A percentile compares a stretch with the other conserved stretches of the same genome.
Conservation (phyloP, 2,329 filamentous ascomycete species). For the Penicillium sp. region DNA sequence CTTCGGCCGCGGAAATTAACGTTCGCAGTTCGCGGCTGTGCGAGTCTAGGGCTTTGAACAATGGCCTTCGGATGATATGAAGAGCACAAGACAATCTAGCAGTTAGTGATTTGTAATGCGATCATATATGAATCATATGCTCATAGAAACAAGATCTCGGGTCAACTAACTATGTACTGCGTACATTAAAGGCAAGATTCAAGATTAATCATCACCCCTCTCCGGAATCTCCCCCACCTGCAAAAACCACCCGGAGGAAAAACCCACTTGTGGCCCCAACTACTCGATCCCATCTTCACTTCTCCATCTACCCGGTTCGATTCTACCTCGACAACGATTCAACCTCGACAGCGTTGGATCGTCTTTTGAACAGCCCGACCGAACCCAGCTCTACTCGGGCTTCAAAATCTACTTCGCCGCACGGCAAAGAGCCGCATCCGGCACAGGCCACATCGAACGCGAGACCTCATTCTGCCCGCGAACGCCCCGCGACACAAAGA, state of each 20-base stretch:
- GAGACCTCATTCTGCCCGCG: slow-evolving; percentile 6
- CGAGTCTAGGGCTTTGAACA: not conserved
- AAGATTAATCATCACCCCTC: slow-evolving; percentile 22
- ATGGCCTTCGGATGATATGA: not conserved
- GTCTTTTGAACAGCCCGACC: not conserved
- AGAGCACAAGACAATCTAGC: not conserved
- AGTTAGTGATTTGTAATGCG: not conserved
- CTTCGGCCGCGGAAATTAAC: slow-evolving; percentile 3
- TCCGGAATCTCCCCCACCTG: slow-evolving; percentile 5
- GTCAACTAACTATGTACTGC: too few relatives aligned
- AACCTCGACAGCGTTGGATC: not conserved
- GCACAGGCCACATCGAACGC: slow-evolving; percentile 14
- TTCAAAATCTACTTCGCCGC: not conserved
- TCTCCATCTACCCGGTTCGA: slow-evolving; percentile 1
- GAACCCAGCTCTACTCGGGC: not conserved
- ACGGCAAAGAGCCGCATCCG: slow-evolving; percentile 18
- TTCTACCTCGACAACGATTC: slow-evolving; percentile 6
- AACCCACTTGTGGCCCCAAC: slow-evolving; percentile 15
- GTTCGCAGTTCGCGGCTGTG: not conserved
- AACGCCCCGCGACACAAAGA: not conserved
- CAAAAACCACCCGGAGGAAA: slow-evolving; percentile 13
- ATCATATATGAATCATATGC: not conserved
- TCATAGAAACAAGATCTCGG: too few relatives aligned
- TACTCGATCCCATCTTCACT: not conserved
- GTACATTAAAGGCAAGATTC: too few relatives aligned